phyloP scores from a whole-genome alignment of 257 asterid genomes.

The Solanum paucissectum region DNA sequence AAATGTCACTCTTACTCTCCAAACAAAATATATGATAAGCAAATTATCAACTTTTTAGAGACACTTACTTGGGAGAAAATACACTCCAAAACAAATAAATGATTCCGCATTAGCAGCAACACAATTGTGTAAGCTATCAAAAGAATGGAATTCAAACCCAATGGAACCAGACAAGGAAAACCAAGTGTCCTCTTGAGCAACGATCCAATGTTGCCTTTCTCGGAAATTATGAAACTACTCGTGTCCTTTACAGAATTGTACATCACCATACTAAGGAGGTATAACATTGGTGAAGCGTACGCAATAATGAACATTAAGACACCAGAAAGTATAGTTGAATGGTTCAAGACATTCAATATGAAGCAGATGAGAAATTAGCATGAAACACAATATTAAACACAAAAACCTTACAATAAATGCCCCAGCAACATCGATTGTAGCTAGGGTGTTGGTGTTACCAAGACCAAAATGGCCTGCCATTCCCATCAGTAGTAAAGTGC shows the following conservation, averaged over 20 bases:
- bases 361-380: not conserved
- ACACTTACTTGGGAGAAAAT: conserved; percentile 83
- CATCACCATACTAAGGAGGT: conserved; percentile 58
- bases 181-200: conserved; percentile 37
- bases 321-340: conserved; percentile 71
- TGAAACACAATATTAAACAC: not conserved
- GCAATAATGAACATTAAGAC: conserved; percentile 80
- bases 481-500: conserved; percentile 59
- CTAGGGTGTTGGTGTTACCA: conserved; percentile 83
- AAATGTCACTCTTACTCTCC: not conserved
- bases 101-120: conserved; percentile 73
- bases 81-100: conserved; percentile 84
- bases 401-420: conserved; percentile 54
- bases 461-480: conserved; percentile 90
- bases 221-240: not conserved
- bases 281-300: conserved; percentile 67
- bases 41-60: not conserved
- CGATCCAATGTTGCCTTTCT: conserved; percentile 27
- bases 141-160: conserved; percentile 55
- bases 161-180: conserved; percentile 66
- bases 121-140: conserved; percentile 57
- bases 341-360: conserved; percentile 38
- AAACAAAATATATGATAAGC: not conserved
- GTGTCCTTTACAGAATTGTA: conserved; percentile 24
- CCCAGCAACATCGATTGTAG: conserved; percentile 92